Conservation (phyloP, 2,329 filamentous ascomycete genomes). For the Paraphaeosphaeria minitans region DNA sequence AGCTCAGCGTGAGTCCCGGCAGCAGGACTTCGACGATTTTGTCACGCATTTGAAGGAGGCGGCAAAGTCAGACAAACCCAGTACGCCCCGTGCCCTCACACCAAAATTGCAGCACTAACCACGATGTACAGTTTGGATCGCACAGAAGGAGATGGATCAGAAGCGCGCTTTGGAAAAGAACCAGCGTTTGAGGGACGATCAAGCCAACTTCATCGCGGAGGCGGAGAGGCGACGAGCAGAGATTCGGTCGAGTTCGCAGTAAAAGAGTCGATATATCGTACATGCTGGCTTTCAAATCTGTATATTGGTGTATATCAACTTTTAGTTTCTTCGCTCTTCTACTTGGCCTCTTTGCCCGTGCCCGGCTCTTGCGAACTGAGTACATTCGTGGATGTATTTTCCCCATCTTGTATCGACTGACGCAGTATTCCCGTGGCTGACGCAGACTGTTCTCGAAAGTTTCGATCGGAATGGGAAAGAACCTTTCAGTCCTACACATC, state of each 20-base stretch:
- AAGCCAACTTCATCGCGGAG: conserved; percentile 39
- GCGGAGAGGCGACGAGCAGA: conserved; percentile 40
- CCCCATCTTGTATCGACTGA: too few species aligned
- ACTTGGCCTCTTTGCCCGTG: neutral
- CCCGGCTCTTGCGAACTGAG: neutral
- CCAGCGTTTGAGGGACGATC: conserved; percentile 37
- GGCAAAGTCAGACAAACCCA: conserved; percentile 88
- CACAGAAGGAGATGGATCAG: conserved; percentile 41
- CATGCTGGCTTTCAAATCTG: neutral
- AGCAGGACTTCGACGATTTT: conserved; percentile 90
- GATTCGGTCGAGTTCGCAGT: conserved; percentile 39
- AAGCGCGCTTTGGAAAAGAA: conserved; percentile 33
- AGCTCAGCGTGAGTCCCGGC: conserved; percentile 74
- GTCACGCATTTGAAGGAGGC: conserved; percentile 83
- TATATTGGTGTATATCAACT: neutral
- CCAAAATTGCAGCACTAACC: conserved; percentile 17
- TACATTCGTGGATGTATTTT: too few species aligned
- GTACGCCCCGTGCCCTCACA: conserved; percentile 56
- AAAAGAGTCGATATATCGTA: conserved; percentile 3
- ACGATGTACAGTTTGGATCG: conserved; percentile 38
- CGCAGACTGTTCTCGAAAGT: too few species aligned
- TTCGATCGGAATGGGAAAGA: too few species aligned
- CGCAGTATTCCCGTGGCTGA: too few species aligned
- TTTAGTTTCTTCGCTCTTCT: neutral
- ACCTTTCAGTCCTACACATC: too few species aligned